Percentiles rank a stretch among this genome's conserved stretches.
These are phyloP conservation scores for Coniella vitis DNA, from an alignment of 2,329 filamentous ascomycete genomes.

Conservation along the genomic window DNA sequence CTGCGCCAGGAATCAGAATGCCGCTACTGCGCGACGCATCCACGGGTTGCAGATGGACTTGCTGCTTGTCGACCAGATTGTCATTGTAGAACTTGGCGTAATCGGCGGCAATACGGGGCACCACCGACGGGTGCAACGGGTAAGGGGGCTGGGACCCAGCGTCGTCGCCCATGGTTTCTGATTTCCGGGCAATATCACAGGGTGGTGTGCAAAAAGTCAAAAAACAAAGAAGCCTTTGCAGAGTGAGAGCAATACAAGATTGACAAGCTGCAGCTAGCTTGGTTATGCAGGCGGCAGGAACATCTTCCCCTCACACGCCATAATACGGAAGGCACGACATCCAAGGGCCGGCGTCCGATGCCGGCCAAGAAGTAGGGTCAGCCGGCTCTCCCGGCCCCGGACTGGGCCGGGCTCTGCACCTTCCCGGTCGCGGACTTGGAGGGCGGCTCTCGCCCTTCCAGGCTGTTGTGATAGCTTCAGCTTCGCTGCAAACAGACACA, in stretches of 20 bases:
- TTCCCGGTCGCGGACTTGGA: too few species aligned
- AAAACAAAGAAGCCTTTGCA: too few species aligned
- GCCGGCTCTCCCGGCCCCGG: background rate
- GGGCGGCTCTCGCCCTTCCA: background rate
- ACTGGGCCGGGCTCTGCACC: background rate
- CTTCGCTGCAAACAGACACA: too few species aligned
- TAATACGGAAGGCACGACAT: background rate
- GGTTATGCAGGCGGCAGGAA: too few species aligned
- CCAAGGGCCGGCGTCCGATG: background rate
- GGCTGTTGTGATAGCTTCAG: background rate
- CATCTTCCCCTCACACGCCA: background rate
- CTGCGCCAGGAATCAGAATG: slow-evolving; percentile 45
- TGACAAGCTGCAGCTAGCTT: background rate
- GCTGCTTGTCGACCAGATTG: slow-evolving; percentile 42
- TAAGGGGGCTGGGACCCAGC: slow-evolving; percentile 25
- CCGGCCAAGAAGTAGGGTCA: background rate
- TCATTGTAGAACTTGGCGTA: slow-evolving; percentile 48
- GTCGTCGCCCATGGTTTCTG: slow-evolving; percentile 4
- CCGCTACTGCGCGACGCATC: slow-evolving; percentile 43
- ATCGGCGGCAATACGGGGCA: slow-evolving; percentile 38
- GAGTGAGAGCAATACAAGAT: background rate
- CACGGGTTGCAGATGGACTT: slow-evolving; percentile 49
- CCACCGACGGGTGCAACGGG: slow-evolving; percentile 40
- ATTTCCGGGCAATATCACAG: background rate
- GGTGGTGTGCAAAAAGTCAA: background rate